These are phyloP conservation scores for Cantharellus anzutake DNA, from an alignment of 768 basidiomycete genomes.

Conservation along the genomic window DNA sequence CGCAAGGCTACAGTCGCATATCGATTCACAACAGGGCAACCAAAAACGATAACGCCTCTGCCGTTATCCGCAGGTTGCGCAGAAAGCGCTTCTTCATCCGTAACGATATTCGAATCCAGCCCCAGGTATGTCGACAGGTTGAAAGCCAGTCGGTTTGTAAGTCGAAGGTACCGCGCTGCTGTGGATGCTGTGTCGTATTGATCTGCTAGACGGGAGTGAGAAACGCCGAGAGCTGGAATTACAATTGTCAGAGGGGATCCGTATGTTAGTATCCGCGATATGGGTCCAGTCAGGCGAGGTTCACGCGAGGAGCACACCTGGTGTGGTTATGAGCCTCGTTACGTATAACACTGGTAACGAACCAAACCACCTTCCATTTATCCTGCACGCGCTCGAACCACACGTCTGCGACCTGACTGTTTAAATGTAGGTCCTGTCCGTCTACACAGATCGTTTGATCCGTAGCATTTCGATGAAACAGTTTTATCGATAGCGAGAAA, in stretches of 20 bases:
- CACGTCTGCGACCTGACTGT: no score
- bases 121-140: slow-evolving; percentile 5
- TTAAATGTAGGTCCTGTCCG: no score
- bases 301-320: background rate
- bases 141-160: slow-evolving; percentile 3
- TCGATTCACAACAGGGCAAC: background rate
- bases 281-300: background rate
- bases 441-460: no score
- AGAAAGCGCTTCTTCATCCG: slow-evolving; percentile 4
- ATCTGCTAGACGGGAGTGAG: no score
- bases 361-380: background rate
- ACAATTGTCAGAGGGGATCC: slow-evolving; percentile 1
- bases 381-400: no score
- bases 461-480: no score
- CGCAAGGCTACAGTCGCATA: slow-evolving; percentile 2
- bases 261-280: slow-evolving; percentile 6
- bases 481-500: background rate
- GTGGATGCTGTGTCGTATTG: background rate
- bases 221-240: background rate
- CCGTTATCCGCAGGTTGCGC: background rate
- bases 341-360: background rate
- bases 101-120: slow-evolving; percentile 2
- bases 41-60: slow-evolving; percentile 5
- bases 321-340: background rate
- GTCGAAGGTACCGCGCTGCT: background rate